Conservation (phyloP, 306 rosid species). For the Vigna unguiculata region DNA sequence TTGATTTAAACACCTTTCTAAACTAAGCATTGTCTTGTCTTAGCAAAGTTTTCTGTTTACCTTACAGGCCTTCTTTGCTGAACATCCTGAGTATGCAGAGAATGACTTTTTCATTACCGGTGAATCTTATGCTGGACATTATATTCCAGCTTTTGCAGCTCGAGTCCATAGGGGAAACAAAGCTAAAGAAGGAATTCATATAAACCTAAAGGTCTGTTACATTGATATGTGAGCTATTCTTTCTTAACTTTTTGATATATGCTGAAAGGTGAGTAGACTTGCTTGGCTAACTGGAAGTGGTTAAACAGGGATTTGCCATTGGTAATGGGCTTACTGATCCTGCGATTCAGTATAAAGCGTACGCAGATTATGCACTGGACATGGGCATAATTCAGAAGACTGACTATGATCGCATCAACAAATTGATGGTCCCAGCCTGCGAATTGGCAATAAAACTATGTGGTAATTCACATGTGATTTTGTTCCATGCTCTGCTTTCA, state of each 20-base stretch:
- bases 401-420: conserved; percentile 69
- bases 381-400: conserved; percentile 75
- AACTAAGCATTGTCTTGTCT: conserved; percentile 31
- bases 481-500: conserved; percentile 25
- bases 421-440: conserved; percentile 76
- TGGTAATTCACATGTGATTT: conserved; percentile 60
- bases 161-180: conserved; percentile 92
- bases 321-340: conserved; percentile 99
- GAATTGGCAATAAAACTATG: conserved; percentile 85
- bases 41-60: conserved; percentile 28
- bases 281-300: conserved; percentile 39
- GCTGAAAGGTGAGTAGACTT: conserved; percentile 22
- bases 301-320: conserved; percentile 93
- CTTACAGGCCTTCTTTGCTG: conserved; percentile 79
- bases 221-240: conserved; percentile 15
- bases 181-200: conserved; percentile 93
- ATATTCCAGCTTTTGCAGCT: conserved; percentile 97
- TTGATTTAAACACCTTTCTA: not conserved
- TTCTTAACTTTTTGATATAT: not conserved
- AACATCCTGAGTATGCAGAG: conserved; percentile 77
- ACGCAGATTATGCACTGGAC: conserved; percentile 89
- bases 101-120: conserved; percentile 96
- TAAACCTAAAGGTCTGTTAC: conserved; percentile 80
- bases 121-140: conserved; percentile 98
- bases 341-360: conserved; percentile 88